Evolutionary conservation across 306 rosid genomes (phyloP).

Genomic region (Vigna unguiculata): DNA sequence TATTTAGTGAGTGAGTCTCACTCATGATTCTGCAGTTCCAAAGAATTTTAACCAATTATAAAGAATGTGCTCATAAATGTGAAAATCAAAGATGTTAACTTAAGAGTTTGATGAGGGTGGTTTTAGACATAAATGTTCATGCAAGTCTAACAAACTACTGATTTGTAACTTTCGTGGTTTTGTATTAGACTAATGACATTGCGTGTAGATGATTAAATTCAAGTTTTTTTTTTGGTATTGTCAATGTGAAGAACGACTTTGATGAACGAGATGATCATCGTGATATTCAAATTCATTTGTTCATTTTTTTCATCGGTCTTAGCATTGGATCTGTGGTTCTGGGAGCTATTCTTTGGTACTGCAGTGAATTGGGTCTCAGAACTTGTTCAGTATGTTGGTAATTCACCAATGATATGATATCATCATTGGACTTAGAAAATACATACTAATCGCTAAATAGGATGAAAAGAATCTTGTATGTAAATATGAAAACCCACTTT

Average conservation of each 20-base stretch:
- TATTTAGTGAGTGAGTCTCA: too few relatives aligned
- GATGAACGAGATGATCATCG: constrained; percentile 7
- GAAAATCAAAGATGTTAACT: not conserved
- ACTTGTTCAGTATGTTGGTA: constrained; percentile 53
- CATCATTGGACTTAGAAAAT: constrained; percentile 32
- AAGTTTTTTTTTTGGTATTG: constrained; percentile 6
- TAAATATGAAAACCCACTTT: constrained; percentile 47
- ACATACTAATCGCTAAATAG: constrained; percentile 20
- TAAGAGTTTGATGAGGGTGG: constrained; percentile 12
- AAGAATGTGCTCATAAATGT: not conserved
- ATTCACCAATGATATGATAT: constrained; percentile 61
- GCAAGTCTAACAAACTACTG: constrained; percentile 10
- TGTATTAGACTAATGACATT: constrained; percentile 16
- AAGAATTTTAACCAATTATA: too few relatives aligned
- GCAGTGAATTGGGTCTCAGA: constrained; percentile 68
- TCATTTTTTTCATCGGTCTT: constrained; percentile 86
- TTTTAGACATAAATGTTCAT: not conserved
- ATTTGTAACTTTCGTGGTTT: constrained; percentile 7
- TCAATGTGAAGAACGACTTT: not conserved
- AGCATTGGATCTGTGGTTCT: constrained; percentile 93
- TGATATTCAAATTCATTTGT: constrained; percentile 45
- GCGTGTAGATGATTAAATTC: constrained; percentile 14
- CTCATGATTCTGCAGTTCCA: too few relatives aligned
- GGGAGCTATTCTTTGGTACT: constrained; percentile 93
- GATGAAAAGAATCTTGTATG: constrained; percentile 36